Base-by-base conservation (phyloP, 2,329 filamentous ascomycete species). In the Sarocladium kiliense region DNA sequence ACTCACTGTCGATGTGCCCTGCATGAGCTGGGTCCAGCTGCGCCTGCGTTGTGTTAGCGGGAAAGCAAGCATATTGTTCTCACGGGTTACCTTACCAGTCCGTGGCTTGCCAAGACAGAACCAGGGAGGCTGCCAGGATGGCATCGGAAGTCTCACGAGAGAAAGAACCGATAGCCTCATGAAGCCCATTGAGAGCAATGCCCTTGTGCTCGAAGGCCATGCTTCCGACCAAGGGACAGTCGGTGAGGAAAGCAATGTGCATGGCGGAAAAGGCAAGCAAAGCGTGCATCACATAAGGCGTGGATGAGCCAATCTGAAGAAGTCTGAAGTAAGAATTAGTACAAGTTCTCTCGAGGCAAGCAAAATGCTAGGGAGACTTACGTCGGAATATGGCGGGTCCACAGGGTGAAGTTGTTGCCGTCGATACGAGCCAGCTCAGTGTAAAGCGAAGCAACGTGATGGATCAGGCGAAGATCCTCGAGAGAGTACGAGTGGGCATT, bases 41-140 rank as follows among this genome's bases (percentile, higher is more conserved):
- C 87, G 87, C 89, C 91, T 96, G 25, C 19, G 11, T 30, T 32
- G 32, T 18, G 21, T 54, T 26, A 42, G 34, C 37, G 45, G 26
- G 42, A 14, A 34, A 34, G 14, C 30, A 34, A 34, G 7, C 30
- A 34, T 34, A 34, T 34, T 34, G 30, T 34, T 34, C 7, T 7
- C 30, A 34, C 30, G 30, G 30, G 9, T 14, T 18, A 21, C 11
- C 44, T 27, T 80, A 95, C 93, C 92, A 97, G 75, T 97, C 93
- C 58, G 87, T 94, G 55, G 91, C 89, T 75, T 97, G 93, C 92
- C 94, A 97, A 36, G 92, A 95, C 51, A 99, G 80, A 49, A 97
- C 82, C 44, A 97, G 84, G 25, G 93, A 97, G 30, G 92, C 90
- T 25, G 92, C 93, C 55, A 99, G 80, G 59, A 97, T 87, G 42